These are phyloP conservation scores for Hypoxylon sp. DNA, from an alignment of 2,329 filamentous ascomycete genomes.

Conservation along the genomic window DNA sequence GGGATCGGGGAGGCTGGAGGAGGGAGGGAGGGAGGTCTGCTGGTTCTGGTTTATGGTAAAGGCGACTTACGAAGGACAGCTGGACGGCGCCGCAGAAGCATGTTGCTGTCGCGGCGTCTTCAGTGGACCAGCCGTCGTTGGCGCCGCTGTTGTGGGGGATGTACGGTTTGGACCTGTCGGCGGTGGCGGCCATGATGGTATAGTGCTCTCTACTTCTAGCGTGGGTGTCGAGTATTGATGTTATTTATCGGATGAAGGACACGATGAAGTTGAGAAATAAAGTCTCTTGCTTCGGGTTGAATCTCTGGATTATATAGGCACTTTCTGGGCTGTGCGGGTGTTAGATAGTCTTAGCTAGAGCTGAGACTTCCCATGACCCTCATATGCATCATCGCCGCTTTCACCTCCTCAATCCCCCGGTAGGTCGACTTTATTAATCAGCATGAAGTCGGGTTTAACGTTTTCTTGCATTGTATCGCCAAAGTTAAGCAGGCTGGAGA, in stretches of 20 bases:
- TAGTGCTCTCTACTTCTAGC: neutral
- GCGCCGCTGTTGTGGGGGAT: constrained; percentile 58
- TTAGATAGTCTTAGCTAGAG: neutral
- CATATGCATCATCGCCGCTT: neutral
- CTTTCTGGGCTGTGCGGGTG: neutral
- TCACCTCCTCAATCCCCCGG: neutral
- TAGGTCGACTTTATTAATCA: constrained; percentile 14
- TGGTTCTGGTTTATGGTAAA: neutral
- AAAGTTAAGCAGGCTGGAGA: neutral
- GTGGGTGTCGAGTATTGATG: neutral
- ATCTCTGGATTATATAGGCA: constrained; percentile 14
- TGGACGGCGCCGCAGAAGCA: constrained; percentile 72
- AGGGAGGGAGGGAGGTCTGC: neutral
- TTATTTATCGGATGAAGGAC: neutral
- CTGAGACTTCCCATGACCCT: constrained; percentile 2
- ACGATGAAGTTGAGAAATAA: neutral
- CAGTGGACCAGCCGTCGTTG: constrained; percentile 62
- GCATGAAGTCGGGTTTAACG: constrained; percentile 19
- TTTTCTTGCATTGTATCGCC: constrained; percentile 14
- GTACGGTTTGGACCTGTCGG: constrained; percentile 43
- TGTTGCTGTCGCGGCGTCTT: constrained; percentile 67
- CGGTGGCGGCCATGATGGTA: constrained; percentile 27
- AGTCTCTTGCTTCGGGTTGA: neutral
- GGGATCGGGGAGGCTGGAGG: neutral
- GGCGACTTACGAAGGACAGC: constrained; percentile 63